Evolutionary conservation across 1,284 basidiomycete genomes (phyloP).

Genomic region (Apiotrichum mycotoxinovorans): DNA sequence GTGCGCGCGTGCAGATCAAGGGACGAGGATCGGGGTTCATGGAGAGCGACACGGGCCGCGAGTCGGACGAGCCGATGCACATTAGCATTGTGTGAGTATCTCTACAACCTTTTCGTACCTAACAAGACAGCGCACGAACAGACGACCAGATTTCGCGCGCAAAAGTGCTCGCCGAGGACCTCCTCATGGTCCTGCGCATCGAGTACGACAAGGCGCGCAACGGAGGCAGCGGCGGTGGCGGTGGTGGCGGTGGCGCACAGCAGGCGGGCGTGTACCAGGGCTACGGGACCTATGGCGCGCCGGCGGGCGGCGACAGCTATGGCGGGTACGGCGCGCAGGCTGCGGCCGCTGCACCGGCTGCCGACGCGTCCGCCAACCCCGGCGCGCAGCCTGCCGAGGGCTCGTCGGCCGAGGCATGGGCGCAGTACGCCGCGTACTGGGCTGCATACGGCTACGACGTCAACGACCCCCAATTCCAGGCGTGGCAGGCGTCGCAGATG

Average conservation of each 20-base stretch:
- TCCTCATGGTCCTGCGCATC: conserved; percentile 75
- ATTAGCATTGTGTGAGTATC: conserved; percentile 83
- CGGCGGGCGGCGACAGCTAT: conserved; percentile 23
- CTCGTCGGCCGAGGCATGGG: conserved; percentile 47
- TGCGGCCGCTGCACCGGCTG: conserved; percentile 47
- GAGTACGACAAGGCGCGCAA: conserved; percentile 75
- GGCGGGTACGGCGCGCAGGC: not conserved
- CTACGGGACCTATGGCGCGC: conserved; percentile 47
- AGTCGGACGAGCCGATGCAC: conserved; percentile 88
- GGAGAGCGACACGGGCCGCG: conserved; percentile 86
- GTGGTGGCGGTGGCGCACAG: conserved; percentile 63
- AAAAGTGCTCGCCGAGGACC: conserved; percentile 81
- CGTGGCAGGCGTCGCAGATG: conserved; percentile 46
- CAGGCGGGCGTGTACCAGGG: conserved; percentile 66
- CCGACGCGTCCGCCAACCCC: conserved; percentile 26
- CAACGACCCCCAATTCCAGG: conserved; percentile 55
- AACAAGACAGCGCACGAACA: conserved; percentile 71
- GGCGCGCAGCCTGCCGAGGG: conserved; percentile 30
- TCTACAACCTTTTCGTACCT: too few species aligned
- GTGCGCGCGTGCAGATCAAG: conserved; percentile 97
- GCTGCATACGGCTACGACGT: conserved; percentile 86
- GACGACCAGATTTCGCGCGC: conserved; percentile 81
- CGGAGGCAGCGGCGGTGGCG: conserved; percentile 53
- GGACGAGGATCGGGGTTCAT: conserved; percentile 92
- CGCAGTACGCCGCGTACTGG: conserved; percentile 52